These are phyloP conservation scores for Diospyros kaki DNA, from an alignment of 148 eudicot genomes.

Conservation along the genomic window DNA sequence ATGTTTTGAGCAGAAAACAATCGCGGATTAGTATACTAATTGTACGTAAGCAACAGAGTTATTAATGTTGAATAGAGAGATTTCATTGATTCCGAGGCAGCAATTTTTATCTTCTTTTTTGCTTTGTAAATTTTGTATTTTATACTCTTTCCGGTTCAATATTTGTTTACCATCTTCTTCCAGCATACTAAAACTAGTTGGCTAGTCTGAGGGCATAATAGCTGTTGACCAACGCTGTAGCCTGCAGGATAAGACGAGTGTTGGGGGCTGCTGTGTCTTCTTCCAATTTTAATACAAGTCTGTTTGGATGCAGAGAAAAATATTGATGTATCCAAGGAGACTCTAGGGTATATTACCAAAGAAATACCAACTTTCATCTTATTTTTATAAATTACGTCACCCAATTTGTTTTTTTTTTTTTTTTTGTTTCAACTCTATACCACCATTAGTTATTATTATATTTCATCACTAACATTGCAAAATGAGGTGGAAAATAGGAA, in stretches of 20 bases:
- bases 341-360: background rate
- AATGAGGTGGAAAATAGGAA: no score
- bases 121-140: no score
- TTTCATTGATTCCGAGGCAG: background rate
- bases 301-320: constrained; percentile 23
- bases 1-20: background rate
- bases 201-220: constrained; percentile 7
- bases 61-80: constrained; percentile 4
- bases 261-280: background rate
- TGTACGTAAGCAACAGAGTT: constrained; percentile 16
- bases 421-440: no score
- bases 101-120: background rate
- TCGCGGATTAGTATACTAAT: constrained; percentile 13
- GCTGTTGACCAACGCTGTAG: constrained; percentile 11
- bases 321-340: constrained; percentile 1
- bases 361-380: no score
- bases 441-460: no score
- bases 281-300: constrained; percentile 9
- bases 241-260: background rate
- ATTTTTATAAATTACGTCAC: no score
- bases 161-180: background rate
- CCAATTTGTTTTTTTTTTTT: no score
- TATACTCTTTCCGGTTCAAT: background rate
- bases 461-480: no score
- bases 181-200: background rate